A percentile compares a stretch with the other conserved stretches of the same genome.
Conservation (phyloP, 129 eudicot species). For the Artemisia argyi region DNA sequence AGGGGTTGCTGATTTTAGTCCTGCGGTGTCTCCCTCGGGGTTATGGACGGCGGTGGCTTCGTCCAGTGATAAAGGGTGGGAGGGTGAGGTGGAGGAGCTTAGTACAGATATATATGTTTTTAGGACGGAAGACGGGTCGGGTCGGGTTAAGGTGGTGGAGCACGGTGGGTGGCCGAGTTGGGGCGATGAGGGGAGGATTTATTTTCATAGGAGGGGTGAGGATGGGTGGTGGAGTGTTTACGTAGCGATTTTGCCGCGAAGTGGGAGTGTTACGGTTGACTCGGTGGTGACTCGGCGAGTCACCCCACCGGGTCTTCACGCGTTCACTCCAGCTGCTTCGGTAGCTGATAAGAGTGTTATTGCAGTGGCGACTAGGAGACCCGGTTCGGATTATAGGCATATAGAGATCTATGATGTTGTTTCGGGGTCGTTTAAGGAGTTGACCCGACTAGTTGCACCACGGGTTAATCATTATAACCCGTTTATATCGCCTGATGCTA, state of each 20-base stretch:
- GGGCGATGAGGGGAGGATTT: conserved; percentile 65
- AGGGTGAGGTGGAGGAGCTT: conserved; percentile 81
- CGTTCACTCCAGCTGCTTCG: conserved; percentile 84
- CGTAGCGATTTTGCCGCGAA: conserved; percentile 38
- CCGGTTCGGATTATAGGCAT: conserved; percentile 68
- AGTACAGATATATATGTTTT: conserved; percentile 75
- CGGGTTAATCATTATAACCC: conserved; percentile 70
- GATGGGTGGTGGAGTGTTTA: conserved; percentile 97
- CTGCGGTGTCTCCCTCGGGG: conserved; percentile 91
- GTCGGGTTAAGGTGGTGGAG: conserved; percentile 76
- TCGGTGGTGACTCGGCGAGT: conserved; percentile 69
- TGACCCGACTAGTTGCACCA: conserved; percentile 63
- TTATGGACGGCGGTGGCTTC: conserved; percentile 85
- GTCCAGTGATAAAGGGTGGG: conserved; percentile 66
- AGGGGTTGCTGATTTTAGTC: conserved; percentile 85
- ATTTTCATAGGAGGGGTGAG: conserved; percentile 66
- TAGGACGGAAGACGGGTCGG: conserved; percentile 67
- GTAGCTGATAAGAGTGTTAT: conserved; percentile 43
- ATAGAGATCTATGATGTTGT: conserved; percentile 64
- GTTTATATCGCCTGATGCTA: conserved; percentile 62
- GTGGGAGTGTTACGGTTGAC: conserved; percentile 30
- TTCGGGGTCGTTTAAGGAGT: conserved; percentile 32
- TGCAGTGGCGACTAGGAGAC: conserved; percentile 77
- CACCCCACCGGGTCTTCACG: conserved; percentile 90
- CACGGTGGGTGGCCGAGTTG: conserved; percentile 99